Evolutionary conservation across 2,329 filamentous ascomycete species (phyloP).

Genomic region (Paraphoma sp.): DNA sequence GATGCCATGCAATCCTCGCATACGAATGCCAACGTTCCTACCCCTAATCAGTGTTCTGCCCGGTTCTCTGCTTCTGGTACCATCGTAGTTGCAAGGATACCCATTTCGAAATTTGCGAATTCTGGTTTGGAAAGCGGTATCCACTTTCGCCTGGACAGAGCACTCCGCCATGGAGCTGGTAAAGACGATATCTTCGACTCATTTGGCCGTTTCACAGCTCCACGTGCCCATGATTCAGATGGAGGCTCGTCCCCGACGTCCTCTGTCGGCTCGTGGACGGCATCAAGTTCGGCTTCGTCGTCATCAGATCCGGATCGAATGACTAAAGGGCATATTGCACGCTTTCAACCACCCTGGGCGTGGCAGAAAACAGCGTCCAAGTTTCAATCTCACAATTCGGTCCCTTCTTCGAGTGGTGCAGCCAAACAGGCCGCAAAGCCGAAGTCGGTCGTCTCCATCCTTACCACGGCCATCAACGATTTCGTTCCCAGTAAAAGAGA

Average conservation of each 20-base stretch:
- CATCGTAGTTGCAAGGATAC: constrained; percentile 56
- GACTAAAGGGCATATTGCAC: constrained; percentile 50
- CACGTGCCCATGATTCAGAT: constrained; percentile 26
- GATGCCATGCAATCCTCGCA: constrained; percentile 61
- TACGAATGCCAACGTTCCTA: constrained; percentile 69
- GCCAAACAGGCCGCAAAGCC: constrained; percentile 47
- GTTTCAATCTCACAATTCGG: constrained; percentile 60
- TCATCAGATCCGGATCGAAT: constrained; percentile 47
- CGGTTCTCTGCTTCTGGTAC: constrained; percentile 64
- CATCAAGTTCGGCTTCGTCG: constrained; percentile 48
- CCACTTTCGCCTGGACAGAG: constrained; percentile 37
- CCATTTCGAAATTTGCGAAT: constrained; percentile 50
- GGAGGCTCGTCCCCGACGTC: constrained; percentile 34
- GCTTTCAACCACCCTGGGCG: constrained; percentile 57
- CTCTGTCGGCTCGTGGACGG: constrained; percentile 43
- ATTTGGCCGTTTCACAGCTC: constrained; percentile 59
- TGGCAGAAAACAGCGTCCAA: constrained; percentile 61
- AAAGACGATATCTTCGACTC: constrained; percentile 66
- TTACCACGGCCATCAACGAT: constrained; percentile 65
- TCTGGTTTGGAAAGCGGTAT: constrained; percentile 18
- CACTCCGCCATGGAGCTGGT: constrained; percentile 26
- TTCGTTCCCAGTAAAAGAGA: constrained; percentile 79
- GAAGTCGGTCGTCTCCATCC: constrained; percentile 76
- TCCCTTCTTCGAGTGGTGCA: constrained; percentile 42
- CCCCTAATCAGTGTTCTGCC: constrained; percentile 65